Evolutionary conservation across 1,139 yeast genomes (phyloP).

Genomic region (Candida tropicalis): DNA sequence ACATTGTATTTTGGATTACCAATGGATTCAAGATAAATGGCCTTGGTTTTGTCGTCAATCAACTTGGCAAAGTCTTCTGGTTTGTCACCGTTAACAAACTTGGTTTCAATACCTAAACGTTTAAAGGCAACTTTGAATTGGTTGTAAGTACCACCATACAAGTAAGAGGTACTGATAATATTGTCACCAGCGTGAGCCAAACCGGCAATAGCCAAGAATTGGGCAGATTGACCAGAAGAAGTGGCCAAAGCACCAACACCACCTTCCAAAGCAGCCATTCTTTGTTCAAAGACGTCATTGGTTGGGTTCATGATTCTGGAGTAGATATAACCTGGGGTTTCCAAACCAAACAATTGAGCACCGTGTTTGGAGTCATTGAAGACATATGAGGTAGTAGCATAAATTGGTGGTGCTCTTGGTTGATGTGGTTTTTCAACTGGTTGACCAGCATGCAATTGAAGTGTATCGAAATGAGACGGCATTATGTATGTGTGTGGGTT

Average conservation of each 20-base stretch:
- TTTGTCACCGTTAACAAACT: conserved; percentile 79
- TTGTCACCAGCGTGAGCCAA: conserved; percentile 90
- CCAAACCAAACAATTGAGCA: conserved; percentile 83
- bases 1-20: conserved; percentile 94
- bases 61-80: conserved; percentile 69
- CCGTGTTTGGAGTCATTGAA: conserved; percentile 90
- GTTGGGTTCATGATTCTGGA: conserved; percentile 94
- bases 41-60: conserved; percentile 86
- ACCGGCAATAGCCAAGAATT: conserved; percentile 79
- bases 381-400: conserved; percentile 82
- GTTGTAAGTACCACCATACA: conserved; percentile 96
- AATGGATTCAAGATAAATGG: conserved; percentile 85
- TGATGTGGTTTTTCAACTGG: conserved; percentile 59
- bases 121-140: conserved; percentile 92
- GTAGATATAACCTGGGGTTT: conserved; percentile 82
- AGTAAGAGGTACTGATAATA: conserved; percentile 80
- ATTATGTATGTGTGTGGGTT: conserved; percentile 20
- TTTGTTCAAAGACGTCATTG: conserved; percentile 82
- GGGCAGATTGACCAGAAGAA: conserved; percentile 95
- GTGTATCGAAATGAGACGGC: conserved; percentile 79
- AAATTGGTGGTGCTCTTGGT: conserved; percentile 91
- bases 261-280: conserved; percentile 90
- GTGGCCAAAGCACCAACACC: conserved; percentile 93
- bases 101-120: conserved; percentile 80
- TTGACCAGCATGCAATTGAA: conserved; percentile 94